A percentile compares a stretch with the other conserved stretches of the same genome.
Conservation (phyloP, 257 asterid species). For the Paraleonurus japonicus region DNA sequence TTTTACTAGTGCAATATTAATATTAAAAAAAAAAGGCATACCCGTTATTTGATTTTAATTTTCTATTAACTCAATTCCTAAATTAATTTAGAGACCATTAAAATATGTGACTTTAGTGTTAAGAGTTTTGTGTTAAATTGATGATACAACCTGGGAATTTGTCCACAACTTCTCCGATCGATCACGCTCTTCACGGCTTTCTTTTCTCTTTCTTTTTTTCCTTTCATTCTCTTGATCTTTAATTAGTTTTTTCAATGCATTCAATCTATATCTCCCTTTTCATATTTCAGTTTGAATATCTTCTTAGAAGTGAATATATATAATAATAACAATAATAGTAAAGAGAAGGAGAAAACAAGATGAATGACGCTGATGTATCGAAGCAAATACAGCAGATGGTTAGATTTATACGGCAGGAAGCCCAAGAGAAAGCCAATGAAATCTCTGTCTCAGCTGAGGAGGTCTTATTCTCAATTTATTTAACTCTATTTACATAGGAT, state of each 20-base stretch:
- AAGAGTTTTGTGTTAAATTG: background rate
- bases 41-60: too few relatives aligned
- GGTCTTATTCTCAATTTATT: constrained; percentile 18
- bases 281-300: background rate
- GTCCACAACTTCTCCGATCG: constrained; percentile 9
- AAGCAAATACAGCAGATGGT: constrained; percentile 68
- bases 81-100: background rate
- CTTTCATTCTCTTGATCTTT: background rate
- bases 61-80: background rate
- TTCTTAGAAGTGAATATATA: background rate
- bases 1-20: too few relatives aligned
- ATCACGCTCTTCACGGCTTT: constrained; percentile 23
- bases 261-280: background rate
- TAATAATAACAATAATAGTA: background rate
- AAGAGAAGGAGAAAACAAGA: background rate
- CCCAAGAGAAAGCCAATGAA: constrained; percentile 60
- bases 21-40: too few relatives aligned
- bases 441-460: constrained; percentile 57
- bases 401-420: constrained; percentile 59
- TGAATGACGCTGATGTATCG: constrained; percentile 50
- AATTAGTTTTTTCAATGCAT: background rate
- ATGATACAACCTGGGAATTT: background rate
- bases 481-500: background rate
- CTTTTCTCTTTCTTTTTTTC: constrained; percentile 10
- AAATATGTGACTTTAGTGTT: background rate